Evolutionary conservation across 2,329 filamentous ascomycete species (phyloP).

Genomic region (Penicillium sp.): DNA sequence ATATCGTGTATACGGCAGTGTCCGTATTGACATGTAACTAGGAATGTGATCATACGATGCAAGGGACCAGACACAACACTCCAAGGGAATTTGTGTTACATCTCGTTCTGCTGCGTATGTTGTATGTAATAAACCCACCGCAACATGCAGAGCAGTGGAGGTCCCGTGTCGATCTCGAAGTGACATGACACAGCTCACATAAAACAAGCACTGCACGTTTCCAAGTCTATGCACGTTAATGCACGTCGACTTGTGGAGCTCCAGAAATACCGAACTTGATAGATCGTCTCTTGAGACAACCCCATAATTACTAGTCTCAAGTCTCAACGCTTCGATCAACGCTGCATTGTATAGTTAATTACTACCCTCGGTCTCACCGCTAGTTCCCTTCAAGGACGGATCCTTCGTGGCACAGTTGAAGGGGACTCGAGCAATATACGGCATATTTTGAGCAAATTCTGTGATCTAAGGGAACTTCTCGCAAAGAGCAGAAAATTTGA

Average conservation of each 20-base stretch:
- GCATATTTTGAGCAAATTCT: background rate
- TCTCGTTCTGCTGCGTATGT: background rate
- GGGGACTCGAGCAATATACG: background rate
- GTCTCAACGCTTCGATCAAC: background rate
- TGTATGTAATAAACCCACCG: background rate
- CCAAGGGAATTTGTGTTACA: too few species aligned
- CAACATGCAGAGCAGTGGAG: background rate
- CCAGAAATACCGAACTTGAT: background rate
- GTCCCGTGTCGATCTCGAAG: background rate
- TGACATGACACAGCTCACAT: background rate
- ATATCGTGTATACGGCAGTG: too few species aligned
- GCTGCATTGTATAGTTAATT: too few species aligned
- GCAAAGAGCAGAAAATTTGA: too few species aligned
- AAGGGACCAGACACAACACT: background rate
- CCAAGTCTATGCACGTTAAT: too few species aligned
- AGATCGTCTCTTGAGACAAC: background rate
- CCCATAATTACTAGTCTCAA: background rate
- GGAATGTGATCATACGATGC: background rate
- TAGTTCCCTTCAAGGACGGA: background rate
- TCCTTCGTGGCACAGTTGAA: too few species aligned
- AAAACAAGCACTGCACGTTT: background rate
- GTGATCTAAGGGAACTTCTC: background rate
- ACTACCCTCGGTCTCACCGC: background rate
- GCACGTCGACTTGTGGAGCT: background rate
- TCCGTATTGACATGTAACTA: background rate